Conservation (phyloP, 257 asterid species). For the Cruciata laevipes region DNA sequence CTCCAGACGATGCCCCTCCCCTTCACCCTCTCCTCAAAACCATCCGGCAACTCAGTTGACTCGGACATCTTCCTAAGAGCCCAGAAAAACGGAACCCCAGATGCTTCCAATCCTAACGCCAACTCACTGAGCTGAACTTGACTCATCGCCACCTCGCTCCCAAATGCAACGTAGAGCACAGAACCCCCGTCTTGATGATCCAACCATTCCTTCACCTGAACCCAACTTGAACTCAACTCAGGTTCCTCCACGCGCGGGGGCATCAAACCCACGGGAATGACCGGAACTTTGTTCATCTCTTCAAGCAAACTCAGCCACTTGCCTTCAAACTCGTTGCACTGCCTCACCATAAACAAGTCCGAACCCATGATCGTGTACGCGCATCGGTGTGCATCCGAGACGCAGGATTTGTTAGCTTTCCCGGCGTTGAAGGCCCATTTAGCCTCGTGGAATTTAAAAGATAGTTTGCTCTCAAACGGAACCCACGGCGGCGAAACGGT, state of each 20-base stretch:
- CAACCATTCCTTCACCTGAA: neutral
- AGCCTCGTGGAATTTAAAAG: slow-evolving; percentile 7
- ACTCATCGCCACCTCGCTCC: neutral
- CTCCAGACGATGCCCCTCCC: slow-evolving; percentile 10
- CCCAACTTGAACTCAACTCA: neutral
- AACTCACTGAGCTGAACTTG: neutral
- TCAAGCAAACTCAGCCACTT: neutral
- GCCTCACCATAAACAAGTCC: neutral
- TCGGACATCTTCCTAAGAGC: neutral
- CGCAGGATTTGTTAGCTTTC: neutral
- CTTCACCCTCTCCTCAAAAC: neutral
- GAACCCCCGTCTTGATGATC: neutral
- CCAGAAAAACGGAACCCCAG: slow-evolving; percentile 13
- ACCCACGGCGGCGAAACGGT: slow-evolving; percentile 21
- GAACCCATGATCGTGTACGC: neutral
- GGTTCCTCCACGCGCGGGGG: slow-evolving; percentile 4
- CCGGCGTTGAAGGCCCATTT: neutral
- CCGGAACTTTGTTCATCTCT: neutral
- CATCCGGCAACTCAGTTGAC: neutral
- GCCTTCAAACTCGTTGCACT: slow-evolving; percentile 7
- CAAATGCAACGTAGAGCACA: neutral
- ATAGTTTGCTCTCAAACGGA: slow-evolving; percentile 11
- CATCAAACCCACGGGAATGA: slow-evolving; percentile 17
- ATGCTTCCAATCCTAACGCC: slow-evolving; percentile 9
- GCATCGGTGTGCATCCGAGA: neutral